Conservation (phyloP, 2,329 filamentous ascomycete genomes). For the Exophiala alcalophila region DNA sequence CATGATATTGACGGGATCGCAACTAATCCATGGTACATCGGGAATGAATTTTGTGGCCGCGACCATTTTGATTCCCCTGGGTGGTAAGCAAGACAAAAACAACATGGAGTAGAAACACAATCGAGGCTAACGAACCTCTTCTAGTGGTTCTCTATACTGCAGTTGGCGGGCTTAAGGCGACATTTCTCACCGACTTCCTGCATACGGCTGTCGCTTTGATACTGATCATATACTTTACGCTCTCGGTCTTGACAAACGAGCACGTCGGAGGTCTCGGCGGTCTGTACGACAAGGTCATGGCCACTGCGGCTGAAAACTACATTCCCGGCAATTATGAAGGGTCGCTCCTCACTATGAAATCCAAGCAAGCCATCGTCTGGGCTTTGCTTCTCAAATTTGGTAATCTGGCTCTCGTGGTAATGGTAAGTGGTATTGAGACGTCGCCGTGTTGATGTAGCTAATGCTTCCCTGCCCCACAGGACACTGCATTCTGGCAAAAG, state of each 20-base stretch:
- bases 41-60: conserved; percentile 51
- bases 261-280: conserved; percentile 13
- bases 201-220: conserved; percentile 50
- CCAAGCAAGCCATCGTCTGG: conserved; percentile 42
- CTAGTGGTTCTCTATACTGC: conserved; percentile 39
- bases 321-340: conserved; percentile 49
- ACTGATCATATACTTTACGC: conserved; percentile 41
- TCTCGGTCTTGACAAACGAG: conserved; percentile 14
- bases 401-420: conserved; percentile 50
- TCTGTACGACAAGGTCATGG: conserved; percentile 39
- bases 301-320: conserved; percentile 42
- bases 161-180: conserved; percentile 50
- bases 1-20: conserved; percentile 47
- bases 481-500: conserved; percentile 55
- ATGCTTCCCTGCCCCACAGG: conserved; percentile 26
- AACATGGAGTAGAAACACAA: too few species aligned
- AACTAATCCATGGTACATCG: conserved; percentile 47
- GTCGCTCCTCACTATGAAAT: conserved; percentile 50
- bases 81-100: conserved; percentile 36
- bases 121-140: conserved; percentile 3
- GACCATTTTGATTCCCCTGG: conserved; percentile 46
- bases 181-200: conserved; percentile 50
- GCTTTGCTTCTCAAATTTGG: conserved; percentile 50
- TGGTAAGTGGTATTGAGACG: conserved; percentile 31
- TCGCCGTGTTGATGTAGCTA: not conserved